Evolutionary conservation across 2,329 filamentous ascomycete species (phyloP), one percentile per base, ranked within the genome.

Genomic region (Fusarium sulawesiense): DNA sequence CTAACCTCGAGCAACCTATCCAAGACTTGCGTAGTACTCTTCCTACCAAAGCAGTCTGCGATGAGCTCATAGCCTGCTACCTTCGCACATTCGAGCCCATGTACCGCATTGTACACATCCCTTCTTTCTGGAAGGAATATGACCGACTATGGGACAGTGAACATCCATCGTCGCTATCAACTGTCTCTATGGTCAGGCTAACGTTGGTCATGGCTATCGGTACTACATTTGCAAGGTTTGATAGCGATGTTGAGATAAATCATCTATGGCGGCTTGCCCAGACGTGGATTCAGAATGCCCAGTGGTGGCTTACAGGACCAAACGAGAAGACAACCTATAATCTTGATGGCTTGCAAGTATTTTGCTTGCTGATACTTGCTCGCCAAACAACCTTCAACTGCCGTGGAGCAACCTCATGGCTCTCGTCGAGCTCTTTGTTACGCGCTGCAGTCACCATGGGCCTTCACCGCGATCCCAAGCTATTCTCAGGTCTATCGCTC

Each of bases 371-470:
- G 14, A 60, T 76, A 11, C 55, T 75, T 12, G 66, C 73, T 9
- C 68, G 73, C 6, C 73, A 75, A 40, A 66, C 72, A 14, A 76
- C 73, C 7, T 75, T 73, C 40, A 76, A 76, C 49, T 76, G 73
- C 45, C 65, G 53, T 10, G 73, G 73, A 16, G 72, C 68, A 42
- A 69, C 73, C 2, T 75, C 73, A 27, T 75, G 73, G 73, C 73
- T 75, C 42, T 75, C 73, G 1, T 66, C 72, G 0, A 65, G 66
- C 14, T 76, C 73, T 12, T 54, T 76, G 11, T 27, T 75, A 3
- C 73, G 73, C 14, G 70, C 66, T 48, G 73, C 73, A 29, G 66
- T 76, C 29, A 75, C 73, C 23, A 76, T 75, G 73, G 73, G 73
- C 3, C 64, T 75, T 16, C 73, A 75, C 21, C 71, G 73, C 2